Percentiles rank a stretch among this genome's conserved stretches.
phyloP scores from a whole-genome alignment of 306 rosid genomes.

The Medicago ruthenica region DNA sequence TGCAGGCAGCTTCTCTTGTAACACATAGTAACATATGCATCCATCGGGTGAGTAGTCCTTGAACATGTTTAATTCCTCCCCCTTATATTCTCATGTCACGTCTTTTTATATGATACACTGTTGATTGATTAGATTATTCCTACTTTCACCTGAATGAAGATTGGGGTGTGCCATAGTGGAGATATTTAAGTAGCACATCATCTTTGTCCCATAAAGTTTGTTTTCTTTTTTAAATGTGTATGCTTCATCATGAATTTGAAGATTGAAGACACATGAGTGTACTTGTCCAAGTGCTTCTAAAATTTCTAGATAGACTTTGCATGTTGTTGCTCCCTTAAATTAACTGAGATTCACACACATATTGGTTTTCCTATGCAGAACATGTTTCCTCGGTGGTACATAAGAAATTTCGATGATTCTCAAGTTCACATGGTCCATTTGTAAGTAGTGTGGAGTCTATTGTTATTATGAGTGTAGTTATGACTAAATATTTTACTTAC shows the following conservation, averaged over 20 bases:
- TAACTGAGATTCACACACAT: conserved; percentile 27
- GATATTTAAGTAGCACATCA: neutral
- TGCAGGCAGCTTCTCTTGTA: conserved; percentile 94
- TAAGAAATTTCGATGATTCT: conserved; percentile 66
- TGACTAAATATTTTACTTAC: neutral
- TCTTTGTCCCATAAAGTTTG: no score
- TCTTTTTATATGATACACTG: neutral
- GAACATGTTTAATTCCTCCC: conserved; percentile 22
- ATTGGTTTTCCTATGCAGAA: conserved; percentile 56
- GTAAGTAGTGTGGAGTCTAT: conserved; percentile 59
- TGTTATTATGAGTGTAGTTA: neutral
- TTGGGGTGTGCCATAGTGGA: conserved; percentile 27
- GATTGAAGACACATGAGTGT: neutral
- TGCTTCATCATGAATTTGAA: no score
- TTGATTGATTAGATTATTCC: conserved; percentile 34
- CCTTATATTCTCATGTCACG: conserved; percentile 20
- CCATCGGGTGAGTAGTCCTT: conserved; percentile 60
- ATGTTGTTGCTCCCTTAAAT: conserved; percentile 22
- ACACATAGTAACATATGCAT: conserved; percentile 76
- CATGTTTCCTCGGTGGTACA: conserved; percentile 91
- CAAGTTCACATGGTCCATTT: conserved; percentile 75
- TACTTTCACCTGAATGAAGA: conserved; percentile 25
- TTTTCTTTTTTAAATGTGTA: no score
- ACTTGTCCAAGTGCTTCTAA: conserved; percentile 30
- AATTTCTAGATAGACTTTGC: conserved; percentile 11